Evolutionary conservation across 768 basidiomycete genomes (phyloP).

Genomic region (Suillus tomentosus): DNA sequence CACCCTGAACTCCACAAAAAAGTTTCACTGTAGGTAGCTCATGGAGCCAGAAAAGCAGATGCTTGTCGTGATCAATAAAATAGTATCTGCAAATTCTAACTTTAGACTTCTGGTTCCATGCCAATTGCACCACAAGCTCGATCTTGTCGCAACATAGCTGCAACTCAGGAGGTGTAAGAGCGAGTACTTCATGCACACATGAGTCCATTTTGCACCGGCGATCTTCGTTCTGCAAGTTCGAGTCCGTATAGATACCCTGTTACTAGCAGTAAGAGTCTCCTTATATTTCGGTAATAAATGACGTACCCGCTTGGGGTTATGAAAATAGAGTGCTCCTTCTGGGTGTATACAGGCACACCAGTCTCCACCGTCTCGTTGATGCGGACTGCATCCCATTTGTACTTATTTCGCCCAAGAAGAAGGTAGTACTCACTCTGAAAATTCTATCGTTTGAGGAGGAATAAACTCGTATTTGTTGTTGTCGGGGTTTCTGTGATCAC

Average conservation of each 20-base stretch:
- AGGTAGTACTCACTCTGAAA: not conserved
- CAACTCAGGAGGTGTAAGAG: not conserved
- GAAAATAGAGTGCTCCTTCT: constrained; percentile 59
- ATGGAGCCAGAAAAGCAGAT: constrained; percentile 52
- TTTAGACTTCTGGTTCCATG: not conserved
- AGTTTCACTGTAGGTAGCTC: constrained; percentile 35
- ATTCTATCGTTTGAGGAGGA: not conserved
- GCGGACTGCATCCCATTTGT: not conserved
- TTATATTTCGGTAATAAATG: not conserved
- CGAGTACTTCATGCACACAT: not conserved
- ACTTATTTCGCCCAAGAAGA: not conserved
- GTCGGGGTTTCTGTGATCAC: not conserved
- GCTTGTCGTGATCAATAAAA: constrained; percentile 43
- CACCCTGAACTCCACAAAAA: constrained; percentile 40
- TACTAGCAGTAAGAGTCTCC: not conserved
- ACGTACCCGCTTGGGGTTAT: constrained; percentile 41
- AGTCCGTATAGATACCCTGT: constrained; percentile 51
- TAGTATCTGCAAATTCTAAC: constrained; percentile 37
- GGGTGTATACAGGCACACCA: constrained; percentile 52
- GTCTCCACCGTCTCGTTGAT: not conserved
- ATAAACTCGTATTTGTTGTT: not conserved
- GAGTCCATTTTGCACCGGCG: not conserved
- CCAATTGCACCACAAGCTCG: constrained; percentile 4
- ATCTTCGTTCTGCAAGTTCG: constrained; percentile 33
- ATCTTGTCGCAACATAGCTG: too few species aligned